Base-by-base conservation (phyloP, 495 filamentous ascomycete genomes). In the Paragyromitra xinjiangensis region DNA sequence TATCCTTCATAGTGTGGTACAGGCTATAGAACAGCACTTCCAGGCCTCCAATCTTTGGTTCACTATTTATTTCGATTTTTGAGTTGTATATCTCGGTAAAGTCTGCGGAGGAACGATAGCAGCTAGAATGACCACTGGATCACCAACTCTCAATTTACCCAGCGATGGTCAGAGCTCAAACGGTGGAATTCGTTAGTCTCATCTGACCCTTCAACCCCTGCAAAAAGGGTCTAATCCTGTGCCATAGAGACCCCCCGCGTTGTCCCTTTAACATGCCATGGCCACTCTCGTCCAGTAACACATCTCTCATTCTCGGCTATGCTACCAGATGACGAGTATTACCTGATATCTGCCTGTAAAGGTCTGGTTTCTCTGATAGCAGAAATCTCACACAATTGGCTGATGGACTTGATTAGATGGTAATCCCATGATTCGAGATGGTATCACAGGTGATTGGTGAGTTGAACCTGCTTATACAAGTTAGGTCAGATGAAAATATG, bases 271-370 rank as follows among this genome's bases (percentile, higher is more conserved):
- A 99, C 95, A 64, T 99, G 95, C 85, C 96, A 98, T 84, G 95
- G 95, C 65, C 95, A 99, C 84, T 97, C 94, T 37, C 91, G 95
- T 69, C 95, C 95, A 1, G 94, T 99, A 78, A 94, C 95, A 14
- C 95, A 99, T 85, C 86, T 99, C 77, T 93, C 90, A 83, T 99
- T 98, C 85, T 98, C 96, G 22, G 89, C 92, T 12, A 88, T 96
- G 59, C 85, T 91, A n/a, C 90, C 94, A 81, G 91, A 95, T 62
- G 92, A 94, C 63, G 89, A 92, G 75, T 98, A 97, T 84, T 98
- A 97, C 82, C 85, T 98, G 77, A 94, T 98, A 67, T 97, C 95
- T n/a, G 94, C 95, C 68, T 98, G 96, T 88, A 99, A 99, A 89
- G 94, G 94, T 96, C 84, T 34, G 40, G 19, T 61, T 34, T 45